A percentile compares a stretch with the other conserved stretches of the same genome.
phyloP scores from a whole-genome alignment of 441 rosid genomes.

The Cnidoscolus chayamansa region DNA sequence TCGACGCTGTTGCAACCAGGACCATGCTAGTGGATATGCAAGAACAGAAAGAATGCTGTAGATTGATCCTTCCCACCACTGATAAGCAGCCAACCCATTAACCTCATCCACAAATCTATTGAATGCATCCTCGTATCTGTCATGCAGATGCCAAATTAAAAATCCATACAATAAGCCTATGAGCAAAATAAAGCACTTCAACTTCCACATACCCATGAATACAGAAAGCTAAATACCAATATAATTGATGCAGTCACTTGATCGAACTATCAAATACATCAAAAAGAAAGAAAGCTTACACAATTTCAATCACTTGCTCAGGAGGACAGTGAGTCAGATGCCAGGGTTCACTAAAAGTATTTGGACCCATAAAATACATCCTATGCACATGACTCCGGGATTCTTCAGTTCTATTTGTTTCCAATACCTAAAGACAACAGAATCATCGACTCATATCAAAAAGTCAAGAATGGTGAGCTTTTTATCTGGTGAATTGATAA shows the following conservation, averaged over 20 bases:
- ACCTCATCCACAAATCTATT: slow-evolving; percentile 81
- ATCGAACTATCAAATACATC: slow-evolving; percentile 7
- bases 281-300: slow-evolving; percentile 46
- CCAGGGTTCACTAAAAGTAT: slow-evolving; percentile 88
- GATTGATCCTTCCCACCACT: slow-evolving; percentile 94
- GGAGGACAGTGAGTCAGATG: slow-evolving; percentile 78
- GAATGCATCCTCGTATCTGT: slow-evolving; percentile 84
- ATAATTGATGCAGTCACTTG: neutral
- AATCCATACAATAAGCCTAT: slow-evolving; percentile 8
- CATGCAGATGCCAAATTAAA: slow-evolving; percentile 17
- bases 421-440: slow-evolving; percentile 54
- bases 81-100: slow-evolving; percentile 76
- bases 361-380: slow-evolving; percentile 86
- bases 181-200: neutral
- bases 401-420: slow-evolving; percentile 79
- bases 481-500: slow-evolving; percentile 3
- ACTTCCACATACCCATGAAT: neutral
- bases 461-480: neutral
- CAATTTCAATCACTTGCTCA: slow-evolving; percentile 69
- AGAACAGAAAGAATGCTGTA: slow-evolving; percentile 66
- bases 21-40: slow-evolving; percentile 85
- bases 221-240: neutral
- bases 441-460: slow-evolving; percentile 12
- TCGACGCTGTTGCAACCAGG: slow-evolving; percentile 78
- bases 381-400: slow-evolving; percentile 85